Base-by-base conservation (phyloP, 2,329 filamentous ascomycete genomes). In the Lasiodiplodia theobromae region DNA sequence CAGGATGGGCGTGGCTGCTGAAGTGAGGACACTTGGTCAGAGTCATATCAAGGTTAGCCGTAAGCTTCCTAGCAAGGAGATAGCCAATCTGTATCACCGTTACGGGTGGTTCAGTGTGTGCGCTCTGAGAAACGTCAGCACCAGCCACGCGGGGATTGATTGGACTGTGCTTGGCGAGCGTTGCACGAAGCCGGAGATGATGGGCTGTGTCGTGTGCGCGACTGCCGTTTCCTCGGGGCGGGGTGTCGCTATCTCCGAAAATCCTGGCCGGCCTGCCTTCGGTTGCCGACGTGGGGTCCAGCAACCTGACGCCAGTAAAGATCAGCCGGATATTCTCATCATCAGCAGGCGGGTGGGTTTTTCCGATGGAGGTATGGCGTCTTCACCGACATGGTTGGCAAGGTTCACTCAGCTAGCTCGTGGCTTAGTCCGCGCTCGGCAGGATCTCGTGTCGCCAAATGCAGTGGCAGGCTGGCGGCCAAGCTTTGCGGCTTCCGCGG, bases 161-260 rank as follows among this genome's bases (percentile, higher is more conserved):
- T 52, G 44, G 47, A 25, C 60, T 37, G 60, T 64, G 60, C 44
- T 21, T 49, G 40, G 44, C 40, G 58, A 51, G 18, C n/a, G 44
- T 63, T 51, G 58, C 58, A 44, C 40, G 51, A 28, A 57, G 40
- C 37, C 40, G 56, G 58, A 51, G 58, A 63, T 51, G 40, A 63
- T 49, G 58, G 44, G 44, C 57, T 16, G 57, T 23, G 58, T 51
- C 58, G 58, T 63, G 58, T 37, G 58, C 28, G 11, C 14, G 31
- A 10, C 31, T 34, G 31, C 31, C 31, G 31, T 2, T 34, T 34
- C 31, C 31, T 34, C 31, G 31, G 31, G 31, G 31, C 31, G 31
- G 31, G 31, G 31, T 7, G 40, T 25, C 25, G 21, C 44, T 51
- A 34, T 51, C 5, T 34, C 58, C 44, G 58, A 23, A 23, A 37